phyloP scores from a whole-genome alignment of 805 yeast genomes.

The Schizosaccharomyces pombe region DNA sequence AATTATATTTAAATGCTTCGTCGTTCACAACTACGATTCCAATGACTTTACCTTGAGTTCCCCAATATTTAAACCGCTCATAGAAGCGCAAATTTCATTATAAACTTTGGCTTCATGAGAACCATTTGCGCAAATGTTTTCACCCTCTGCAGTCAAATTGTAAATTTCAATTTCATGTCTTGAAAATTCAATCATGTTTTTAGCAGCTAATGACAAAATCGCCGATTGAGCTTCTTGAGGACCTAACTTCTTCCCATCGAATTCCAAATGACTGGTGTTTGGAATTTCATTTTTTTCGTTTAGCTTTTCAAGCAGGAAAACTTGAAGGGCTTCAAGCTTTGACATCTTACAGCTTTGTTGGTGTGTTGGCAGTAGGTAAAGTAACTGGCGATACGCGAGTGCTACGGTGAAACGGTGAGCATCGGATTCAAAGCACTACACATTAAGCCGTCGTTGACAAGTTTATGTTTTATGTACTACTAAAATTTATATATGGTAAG shows the following conservation, averaged over 20 bases:
- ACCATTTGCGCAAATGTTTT: neutral
- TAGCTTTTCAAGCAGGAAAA: neutral
- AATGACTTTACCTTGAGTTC: neutral
- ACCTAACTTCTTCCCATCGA: neutral
- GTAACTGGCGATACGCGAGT: too few relatives aligned
- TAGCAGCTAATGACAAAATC: neutral
- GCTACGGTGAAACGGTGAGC: too few relatives aligned
- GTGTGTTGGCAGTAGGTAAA: conserved; percentile 1
- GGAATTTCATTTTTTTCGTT: neutral
- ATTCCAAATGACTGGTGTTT: neutral
- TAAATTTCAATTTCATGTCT: neutral
- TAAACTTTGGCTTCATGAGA: conserved; percentile 3
- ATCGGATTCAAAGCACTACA: too few relatives aligned
- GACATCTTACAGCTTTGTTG: neutral
- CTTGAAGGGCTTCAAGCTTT: neutral
- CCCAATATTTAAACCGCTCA: conserved; percentile 1
- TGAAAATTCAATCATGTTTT: conserved; percentile 3
- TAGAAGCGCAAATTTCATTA: neutral
- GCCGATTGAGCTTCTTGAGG: conserved; percentile 4
- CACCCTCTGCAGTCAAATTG: conserved; percentile 1
- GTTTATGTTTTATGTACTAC: too few relatives aligned
- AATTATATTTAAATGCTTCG: too few relatives aligned
- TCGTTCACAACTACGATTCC: too few relatives aligned
- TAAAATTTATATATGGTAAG: too few relatives aligned
- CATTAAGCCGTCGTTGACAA: too few relatives aligned